Conservation (phyloP, 2,329 filamentous ascomycete species). For the Myriosclerotinia scirpicola region DNA sequence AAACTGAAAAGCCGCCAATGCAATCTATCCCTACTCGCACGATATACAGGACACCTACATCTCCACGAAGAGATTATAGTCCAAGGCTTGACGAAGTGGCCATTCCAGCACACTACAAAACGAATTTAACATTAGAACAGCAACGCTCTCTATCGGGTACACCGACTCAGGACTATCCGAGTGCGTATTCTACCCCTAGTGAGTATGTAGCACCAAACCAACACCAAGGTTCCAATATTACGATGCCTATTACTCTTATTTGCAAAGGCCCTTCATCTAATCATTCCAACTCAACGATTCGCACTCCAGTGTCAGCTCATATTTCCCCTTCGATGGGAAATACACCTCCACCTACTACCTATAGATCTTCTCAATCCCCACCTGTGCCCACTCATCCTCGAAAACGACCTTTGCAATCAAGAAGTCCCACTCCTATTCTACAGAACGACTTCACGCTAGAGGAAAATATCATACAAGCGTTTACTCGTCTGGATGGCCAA, state of each 20-base stretch:
- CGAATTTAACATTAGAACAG: constrained; percentile 26
- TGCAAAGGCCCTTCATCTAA: constrained; percentile 15
- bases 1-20: constrained; percentile 24
- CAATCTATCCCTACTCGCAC: constrained; percentile 1
- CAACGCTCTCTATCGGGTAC: constrained; percentile 19
- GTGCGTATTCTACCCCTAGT: constrained; percentile 14
- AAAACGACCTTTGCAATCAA: constrained; percentile 31
- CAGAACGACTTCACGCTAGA: constrained; percentile 36
- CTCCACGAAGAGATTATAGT: constrained; percentile 12
- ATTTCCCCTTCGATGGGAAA: constrained; percentile 22
- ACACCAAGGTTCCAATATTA: background rate
- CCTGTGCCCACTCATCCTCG: constrained; percentile 10
- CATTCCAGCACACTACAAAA: constrained; percentile 20
- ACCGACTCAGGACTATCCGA: constrained; percentile 10
- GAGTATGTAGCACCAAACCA: constrained; percentile 5
- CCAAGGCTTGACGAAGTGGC: constrained; percentile 11
- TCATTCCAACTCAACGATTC: background rate
- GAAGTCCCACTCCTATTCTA: constrained; percentile 29
- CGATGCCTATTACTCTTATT: background rate
- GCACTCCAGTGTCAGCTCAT: constrained; percentile 12
- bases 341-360: constrained; percentile 20
- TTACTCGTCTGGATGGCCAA: constrained; percentile 35
- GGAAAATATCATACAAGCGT: constrained; percentile 37
- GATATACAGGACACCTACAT: constrained; percentile 12
- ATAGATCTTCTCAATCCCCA: constrained; percentile 21